phyloP scores from a whole-genome alignment of 768 basidiomycete genomes.

The Boletus bicolor region DNA sequence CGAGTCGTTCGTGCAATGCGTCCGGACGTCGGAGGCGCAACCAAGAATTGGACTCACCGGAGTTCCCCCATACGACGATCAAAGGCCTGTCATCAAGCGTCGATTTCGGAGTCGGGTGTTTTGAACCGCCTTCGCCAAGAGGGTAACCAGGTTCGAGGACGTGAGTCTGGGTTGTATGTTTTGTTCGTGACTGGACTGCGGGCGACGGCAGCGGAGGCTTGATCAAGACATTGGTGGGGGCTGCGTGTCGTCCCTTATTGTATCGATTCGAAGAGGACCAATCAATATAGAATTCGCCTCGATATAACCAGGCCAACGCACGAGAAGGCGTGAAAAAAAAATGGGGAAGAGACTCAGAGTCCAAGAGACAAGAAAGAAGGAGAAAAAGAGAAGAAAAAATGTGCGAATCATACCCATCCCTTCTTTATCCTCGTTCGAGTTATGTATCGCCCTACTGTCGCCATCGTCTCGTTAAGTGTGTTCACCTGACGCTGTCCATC shows the following conservation, averaged over 20 bases:
- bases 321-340: not conserved
- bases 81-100: too few species aligned
- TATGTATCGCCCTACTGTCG: conserved; percentile 2
- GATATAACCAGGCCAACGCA: not conserved
- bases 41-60: not conserved
- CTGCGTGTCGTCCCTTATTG: not conserved
- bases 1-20: not conserved
- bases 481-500: conserved; percentile 16
- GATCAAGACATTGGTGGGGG: too few species aligned
- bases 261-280: not conserved
- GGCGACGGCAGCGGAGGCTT: not conserved
- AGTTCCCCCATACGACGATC: not conserved
- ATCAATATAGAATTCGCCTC: not conserved
- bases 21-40: not conserved
- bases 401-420: not conserved
- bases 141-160: not conserved
- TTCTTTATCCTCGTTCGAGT: conserved; percentile 13
- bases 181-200: not conserved
- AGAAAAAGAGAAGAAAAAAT: not conserved
- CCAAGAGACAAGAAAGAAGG: not conserved
- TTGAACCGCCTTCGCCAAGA: not conserved
- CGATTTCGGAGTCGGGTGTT: not conserved
- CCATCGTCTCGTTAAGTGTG: conserved; percentile 11
- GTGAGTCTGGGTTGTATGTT: not conserved
- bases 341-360: not conserved